Evolutionary conservation across 169 alveolate species (phyloP).

Genomic region (Amoebophrya sp.): DNA sequence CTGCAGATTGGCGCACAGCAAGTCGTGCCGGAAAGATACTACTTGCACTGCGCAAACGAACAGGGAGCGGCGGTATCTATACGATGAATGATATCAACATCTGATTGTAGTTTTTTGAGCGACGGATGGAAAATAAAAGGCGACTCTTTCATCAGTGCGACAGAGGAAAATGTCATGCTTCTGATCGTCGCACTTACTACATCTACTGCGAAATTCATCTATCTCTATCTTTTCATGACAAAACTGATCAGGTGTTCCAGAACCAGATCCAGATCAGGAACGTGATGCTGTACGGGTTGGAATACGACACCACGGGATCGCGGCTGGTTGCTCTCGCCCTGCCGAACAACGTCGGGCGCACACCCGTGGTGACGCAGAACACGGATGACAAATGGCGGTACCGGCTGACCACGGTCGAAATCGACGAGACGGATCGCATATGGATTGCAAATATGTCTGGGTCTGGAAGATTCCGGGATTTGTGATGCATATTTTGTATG

Average conservation of each 20-base stretch:
- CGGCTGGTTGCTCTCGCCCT: background rate
- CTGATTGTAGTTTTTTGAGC: too few species aligned
- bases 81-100: too few species aligned
- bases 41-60: slow-evolving; percentile 24
- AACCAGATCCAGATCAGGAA: background rate
- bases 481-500: too few species aligned
- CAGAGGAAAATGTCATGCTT: too few species aligned
- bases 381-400: background rate
- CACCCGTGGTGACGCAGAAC: background rate
- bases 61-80: background rate
- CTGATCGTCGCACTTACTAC: too few species aligned
- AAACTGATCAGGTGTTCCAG: background rate
- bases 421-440: slow-evolving; percentile 21
- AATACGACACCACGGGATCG: background rate
- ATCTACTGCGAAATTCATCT: too few species aligned
- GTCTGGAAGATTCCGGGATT: too few species aligned
- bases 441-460: too few species aligned
- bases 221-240: too few species aligned
- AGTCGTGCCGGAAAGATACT: background rate
- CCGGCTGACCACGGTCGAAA: background rate
- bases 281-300: background rate
- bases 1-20: too few species aligned
- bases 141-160: too few species aligned
- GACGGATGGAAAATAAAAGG: too few species aligned
- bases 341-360: slow-evolving; percentile 16